Evolutionary conservation across 2,329 filamentous ascomycete genomes (phyloP), one percentile per base, ranked within the genome.

Genomic region (Grosmannia serpens): DNA sequence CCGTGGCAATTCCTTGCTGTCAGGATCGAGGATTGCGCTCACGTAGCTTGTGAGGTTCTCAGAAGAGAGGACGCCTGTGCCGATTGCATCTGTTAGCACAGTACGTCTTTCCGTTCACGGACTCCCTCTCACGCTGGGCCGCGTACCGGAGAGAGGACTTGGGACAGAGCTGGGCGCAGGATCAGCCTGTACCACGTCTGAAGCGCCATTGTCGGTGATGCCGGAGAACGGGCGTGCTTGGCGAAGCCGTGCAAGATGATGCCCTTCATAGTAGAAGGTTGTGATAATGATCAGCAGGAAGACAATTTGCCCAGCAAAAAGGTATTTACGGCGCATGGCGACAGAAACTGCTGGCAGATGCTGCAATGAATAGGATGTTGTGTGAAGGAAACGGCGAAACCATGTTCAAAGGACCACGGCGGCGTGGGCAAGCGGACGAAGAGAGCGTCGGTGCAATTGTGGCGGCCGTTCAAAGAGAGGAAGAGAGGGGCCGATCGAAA

Each of bases 11-110:
- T 50, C 58, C 3, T 54, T 58, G 15, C 41, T 54, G 1, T 59
- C 57, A 1, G 58, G 54, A 41, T 62, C 49, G 38, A 64, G 52
- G 55, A 67, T 66, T 9, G 62, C 59, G 7, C 62, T 17, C 13
- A 66, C 44, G 27, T 64, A 64, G 51, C 41, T 53, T 4, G 59
- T 55, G 26, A 60, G 22, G 44, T 58, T 57, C 31, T 47, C 46
- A 9, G 58, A 35, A 10, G 55, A 38, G 24, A 35, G 49, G 5
- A 51, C 53, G 10, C 15, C 47, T 4, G 46, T 26, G 10, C 20
- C 41, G 8, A 17, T 17, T 44, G 41, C 20, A n/a, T n/a, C 41
- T n/a, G 41, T 44, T 44, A 44, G 41, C 33, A 35, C 10, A n/a
- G n/a, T n/a, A 41, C 15, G 4, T 41, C 41, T 7, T n/a, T 20